Evolutionary conservation across 2,329 filamentous ascomycete genomes (phyloP).

Genomic region (Diaporthe velutina): DNA sequence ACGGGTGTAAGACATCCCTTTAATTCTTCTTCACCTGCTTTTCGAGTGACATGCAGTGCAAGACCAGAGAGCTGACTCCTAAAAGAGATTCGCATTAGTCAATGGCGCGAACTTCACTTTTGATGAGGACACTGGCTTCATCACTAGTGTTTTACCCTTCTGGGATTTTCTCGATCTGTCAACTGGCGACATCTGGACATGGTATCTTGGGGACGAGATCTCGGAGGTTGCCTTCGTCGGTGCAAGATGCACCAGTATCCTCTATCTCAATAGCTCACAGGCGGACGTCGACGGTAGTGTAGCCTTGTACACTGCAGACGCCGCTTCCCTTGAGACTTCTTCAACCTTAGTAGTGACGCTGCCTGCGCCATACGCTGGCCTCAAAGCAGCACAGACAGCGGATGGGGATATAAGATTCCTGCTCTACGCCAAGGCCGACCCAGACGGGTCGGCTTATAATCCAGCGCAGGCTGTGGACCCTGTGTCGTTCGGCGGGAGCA

Average conservation of each 20-base stretch:
- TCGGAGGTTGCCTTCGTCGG: conserved; percentile 5
- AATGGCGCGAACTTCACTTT: conserved; percentile 3
- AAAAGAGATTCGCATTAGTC: not conserved
- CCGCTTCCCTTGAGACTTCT: not conserved
- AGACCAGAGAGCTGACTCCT: not conserved
- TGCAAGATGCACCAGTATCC: not conserved
- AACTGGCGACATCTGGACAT: not conserved
- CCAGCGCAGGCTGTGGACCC: not conserved
- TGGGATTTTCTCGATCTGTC: not conserved
- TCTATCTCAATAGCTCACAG: not conserved
- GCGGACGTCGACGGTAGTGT: not conserved
- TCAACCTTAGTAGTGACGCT: not conserved
- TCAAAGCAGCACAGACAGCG: not conserved
- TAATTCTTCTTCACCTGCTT: no score
- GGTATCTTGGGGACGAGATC: conserved; percentile 8
- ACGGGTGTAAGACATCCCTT: not conserved
- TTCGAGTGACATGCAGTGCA: no score
- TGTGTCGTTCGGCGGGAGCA: not conserved
- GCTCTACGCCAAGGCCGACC: not conserved
- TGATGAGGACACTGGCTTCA: conserved; percentile 5
- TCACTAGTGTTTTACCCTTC: not conserved
- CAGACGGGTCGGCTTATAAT: not conserved
- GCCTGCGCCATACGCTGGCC: not conserved
- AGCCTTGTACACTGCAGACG: conserved; percentile 1
- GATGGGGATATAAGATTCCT: not conserved